Conservation (phyloP, 2,329 filamentous ascomycete genomes). For the Penicillium rolfsii region DNA sequence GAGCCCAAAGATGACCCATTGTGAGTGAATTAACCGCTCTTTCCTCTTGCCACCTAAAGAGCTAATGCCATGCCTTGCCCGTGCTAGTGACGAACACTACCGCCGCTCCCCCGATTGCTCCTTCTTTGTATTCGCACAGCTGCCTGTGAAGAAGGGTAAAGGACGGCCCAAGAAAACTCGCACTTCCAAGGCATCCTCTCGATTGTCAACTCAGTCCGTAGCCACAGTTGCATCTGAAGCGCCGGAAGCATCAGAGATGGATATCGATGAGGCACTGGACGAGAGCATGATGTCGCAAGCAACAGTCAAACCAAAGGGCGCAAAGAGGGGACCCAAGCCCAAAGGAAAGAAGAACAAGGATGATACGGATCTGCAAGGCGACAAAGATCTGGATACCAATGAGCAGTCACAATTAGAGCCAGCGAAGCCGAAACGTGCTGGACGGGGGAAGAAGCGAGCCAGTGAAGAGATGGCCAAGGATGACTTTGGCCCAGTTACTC, state of each 20-base stretch:
- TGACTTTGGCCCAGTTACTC: slow-evolving; percentile 21
- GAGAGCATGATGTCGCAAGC: slow-evolving; percentile 57
- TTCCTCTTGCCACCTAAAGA: slow-evolving; percentile 11
- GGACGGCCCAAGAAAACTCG: slow-evolving; percentile 59
- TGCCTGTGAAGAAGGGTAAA: slow-evolving; percentile 59
- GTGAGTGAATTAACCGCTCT: slow-evolving; percentile 52
- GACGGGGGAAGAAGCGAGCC: slow-evolving; percentile 62
- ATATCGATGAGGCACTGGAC: slow-evolving; percentile 58
- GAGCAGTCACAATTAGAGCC: slow-evolving; percentile 35
- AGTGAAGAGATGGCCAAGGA: slow-evolving; percentile 58
- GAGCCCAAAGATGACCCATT: slow-evolving; percentile 88
- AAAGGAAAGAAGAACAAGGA: slow-evolving; percentile 47
- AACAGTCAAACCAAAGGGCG: slow-evolving; percentile 57
- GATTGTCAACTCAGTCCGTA: slow-evolving; percentile 59
- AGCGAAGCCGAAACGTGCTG: slow-evolving; percentile 42
- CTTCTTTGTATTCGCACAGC: slow-evolving; percentile 72
- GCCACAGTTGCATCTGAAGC: slow-evolving; percentile 50
- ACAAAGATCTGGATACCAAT: slow-evolving; percentile 36
- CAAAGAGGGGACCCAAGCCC: slow-evolving; percentile 46
- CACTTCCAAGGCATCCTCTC: slow-evolving; percentile 69
- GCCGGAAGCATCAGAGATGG: slow-evolving; percentile 45
- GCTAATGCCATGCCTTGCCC: slow-evolving; percentile 21
- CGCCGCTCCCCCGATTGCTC: slow-evolving; percentile 76
- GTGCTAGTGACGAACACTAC: slow-evolving; percentile 76
- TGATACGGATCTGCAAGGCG: slow-evolving; percentile 48